A percentile compares a stretch with the other conserved stretches of the same genome.
phyloP scores from a whole-genome alignment of 257 asterid genomes.

The Solanum tacnaense region DNA sequence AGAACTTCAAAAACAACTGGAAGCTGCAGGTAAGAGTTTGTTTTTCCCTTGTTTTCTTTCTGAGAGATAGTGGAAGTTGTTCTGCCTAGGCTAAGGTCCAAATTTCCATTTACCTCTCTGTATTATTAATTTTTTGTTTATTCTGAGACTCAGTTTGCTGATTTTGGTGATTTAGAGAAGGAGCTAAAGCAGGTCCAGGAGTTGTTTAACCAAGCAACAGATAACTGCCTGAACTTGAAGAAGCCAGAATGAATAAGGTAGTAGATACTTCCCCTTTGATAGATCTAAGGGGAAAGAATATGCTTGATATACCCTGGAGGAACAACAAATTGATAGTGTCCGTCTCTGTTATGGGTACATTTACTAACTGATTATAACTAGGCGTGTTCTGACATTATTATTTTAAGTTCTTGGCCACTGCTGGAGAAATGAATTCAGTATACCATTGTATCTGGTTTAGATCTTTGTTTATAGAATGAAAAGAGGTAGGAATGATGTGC shows the following conservation, averaged over 20 bases:
- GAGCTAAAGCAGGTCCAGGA: conserved; percentile 83
- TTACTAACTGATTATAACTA: background rate
- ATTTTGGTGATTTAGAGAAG: conserved; percentile 28
- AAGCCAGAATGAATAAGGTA: conserved; percentile 43
- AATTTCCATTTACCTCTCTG: background rate
- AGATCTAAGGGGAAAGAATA: background rate
- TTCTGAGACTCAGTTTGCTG: background rate
- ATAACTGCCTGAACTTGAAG: conserved; percentile 79
- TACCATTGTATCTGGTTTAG: background rate
- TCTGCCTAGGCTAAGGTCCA: background rate
- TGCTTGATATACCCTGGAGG: background rate
- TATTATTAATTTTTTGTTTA: background rate
- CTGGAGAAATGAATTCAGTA: background rate
- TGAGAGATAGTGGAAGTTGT: background rate
- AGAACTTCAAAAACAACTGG: conserved; percentile 84
- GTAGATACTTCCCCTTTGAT: background rate
- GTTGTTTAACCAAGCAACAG: conserved; percentile 65
- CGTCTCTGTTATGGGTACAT: background rate
- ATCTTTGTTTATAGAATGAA: background rate
- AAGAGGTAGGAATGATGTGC: background rate
- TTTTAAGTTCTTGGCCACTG: background rate
- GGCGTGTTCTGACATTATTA: background rate
- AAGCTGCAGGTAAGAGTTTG: conserved; percentile 63
- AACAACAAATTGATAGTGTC: background rate
- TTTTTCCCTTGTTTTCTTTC: background rate